These are phyloP conservation scores for Ophiostoma quercus DNA, from an alignment of 2,329 filamentous ascomycete species.

Conservation along the genomic window DNA sequence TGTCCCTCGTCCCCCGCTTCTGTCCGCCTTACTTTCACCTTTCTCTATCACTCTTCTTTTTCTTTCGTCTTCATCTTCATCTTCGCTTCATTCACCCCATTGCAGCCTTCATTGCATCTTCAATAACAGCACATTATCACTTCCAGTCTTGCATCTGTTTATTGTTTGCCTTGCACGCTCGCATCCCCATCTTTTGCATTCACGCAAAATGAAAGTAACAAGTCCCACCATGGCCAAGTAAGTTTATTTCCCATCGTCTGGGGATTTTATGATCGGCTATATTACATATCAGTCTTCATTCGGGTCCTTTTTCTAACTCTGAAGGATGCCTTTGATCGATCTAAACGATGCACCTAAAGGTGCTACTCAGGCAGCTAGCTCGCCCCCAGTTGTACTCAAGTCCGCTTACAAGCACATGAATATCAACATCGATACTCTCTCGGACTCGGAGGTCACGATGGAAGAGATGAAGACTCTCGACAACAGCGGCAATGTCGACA, in stretches of 20 bases:
- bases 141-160: neutral
- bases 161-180: neutral
- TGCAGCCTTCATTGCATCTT: neutral
- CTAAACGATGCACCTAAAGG: neutral
- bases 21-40: neutral
- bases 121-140: neutral
- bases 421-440: neutral
- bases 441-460: neutral
- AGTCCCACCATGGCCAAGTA: neutral
- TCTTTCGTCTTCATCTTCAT: neutral
- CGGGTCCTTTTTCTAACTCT: neutral
- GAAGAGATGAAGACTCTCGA: neutral
- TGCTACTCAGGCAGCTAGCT: neutral
- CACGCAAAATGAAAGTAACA: conserved; percentile 1
- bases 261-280: too few species aligned
- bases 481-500: neutral
- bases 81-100: neutral
- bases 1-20: neutral
- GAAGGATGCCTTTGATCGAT: neutral
- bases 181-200: neutral
- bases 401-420: neutral
- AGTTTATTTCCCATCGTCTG: neutral
- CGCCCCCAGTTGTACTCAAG: neutral
- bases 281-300: neutral
- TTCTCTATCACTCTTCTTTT: neutral